phyloP scores from a whole-genome alignment of 805 yeast species.

The Zygosaccharomyces pseudorouxii region DNA sequence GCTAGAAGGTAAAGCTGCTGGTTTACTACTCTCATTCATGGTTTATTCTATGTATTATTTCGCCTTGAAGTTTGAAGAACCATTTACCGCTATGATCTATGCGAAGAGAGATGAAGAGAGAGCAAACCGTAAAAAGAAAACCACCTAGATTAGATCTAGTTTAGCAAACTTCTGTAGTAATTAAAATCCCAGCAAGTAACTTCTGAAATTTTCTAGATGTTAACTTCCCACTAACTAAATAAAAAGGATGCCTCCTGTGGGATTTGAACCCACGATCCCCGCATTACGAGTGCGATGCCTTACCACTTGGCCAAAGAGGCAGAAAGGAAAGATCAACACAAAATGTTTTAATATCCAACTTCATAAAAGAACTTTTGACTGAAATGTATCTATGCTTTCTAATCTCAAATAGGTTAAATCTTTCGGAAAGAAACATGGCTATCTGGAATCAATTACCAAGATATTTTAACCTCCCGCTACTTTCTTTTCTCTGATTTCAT shows the following conservation, averaged over 20 bases:
- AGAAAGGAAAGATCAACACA: background rate
- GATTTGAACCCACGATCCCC: conserved; percentile 55
- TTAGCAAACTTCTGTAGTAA: background rate
- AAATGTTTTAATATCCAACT: background rate
- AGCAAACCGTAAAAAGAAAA: conserved; percentile 19
- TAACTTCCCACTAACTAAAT: background rate
- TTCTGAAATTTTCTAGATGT: no score
- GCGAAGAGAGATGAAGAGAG: conserved; percentile 53
- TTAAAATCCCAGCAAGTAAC: no score
- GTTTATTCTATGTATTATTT: conserved; percentile 79
- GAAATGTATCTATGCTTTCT: no score
- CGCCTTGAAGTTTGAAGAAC: conserved; percentile 89
- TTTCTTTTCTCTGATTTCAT: no score
- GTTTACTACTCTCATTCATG: conserved; percentile 62
- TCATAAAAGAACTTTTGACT: background rate
- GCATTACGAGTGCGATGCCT: conserved; percentile 57
- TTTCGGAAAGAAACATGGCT: no score
- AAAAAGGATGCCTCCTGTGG: conserved; percentile 44
- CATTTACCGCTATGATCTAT: conserved; percentile 89
- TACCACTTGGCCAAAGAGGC: conserved; percentile 51
- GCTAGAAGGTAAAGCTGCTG: conserved; percentile 87
- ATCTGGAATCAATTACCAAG: no score
- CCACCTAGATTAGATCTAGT: background rate
- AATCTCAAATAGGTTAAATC: no score
- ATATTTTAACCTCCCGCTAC: no score